Percentiles rank a stretch among this genome's conserved stretches.
phyloP scores from a whole-genome alignment of 768 basidiomycete species.

The Paxillus rubicundulus region DNA sequence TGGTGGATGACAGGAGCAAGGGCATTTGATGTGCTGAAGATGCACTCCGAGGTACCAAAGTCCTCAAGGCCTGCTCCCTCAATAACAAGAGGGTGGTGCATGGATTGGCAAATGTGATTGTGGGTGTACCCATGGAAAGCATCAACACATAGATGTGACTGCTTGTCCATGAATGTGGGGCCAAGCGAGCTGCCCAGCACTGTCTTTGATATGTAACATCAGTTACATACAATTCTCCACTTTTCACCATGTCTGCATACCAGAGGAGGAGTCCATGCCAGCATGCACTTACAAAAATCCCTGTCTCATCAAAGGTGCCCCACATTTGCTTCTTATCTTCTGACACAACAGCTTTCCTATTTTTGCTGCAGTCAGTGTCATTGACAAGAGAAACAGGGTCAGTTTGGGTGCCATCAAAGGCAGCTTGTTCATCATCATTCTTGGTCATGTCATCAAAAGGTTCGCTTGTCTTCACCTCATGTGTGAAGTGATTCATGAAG shows the following conservation, averaged over 20 bases:
- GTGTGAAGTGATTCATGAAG: too few species aligned
- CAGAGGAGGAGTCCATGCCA: conserved; percentile 30
- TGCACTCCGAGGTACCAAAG: conserved; percentile 32
- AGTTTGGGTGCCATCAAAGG: background rate
- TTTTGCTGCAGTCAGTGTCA: conserved; percentile 24
- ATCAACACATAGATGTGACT: conserved; percentile 8
- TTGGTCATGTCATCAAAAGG: too few species aligned
- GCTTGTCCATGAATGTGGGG: background rate
- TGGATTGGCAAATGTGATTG: conserved; percentile 31
- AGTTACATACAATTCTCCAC: conserved; percentile 39
- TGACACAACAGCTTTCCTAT: conserved; percentile 30
- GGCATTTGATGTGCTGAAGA: background rate
- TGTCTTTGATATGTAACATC: too few species aligned
- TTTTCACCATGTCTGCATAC: conserved; percentile 33
- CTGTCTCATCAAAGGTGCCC: conserved; percentile 37
- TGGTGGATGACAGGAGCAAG: too few species aligned
- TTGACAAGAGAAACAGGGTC: conserved; percentile 22
- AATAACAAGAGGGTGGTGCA: conserved; percentile 31
- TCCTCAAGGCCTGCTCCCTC: conserved; percentile 36
- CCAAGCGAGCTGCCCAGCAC: conserved; percentile 15
- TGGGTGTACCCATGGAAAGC: conserved; percentile 39
- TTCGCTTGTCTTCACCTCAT: too few species aligned
- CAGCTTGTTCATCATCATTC: too few species aligned
- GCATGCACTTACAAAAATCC: conserved; percentile 37
- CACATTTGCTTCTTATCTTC: conserved; percentile 33